Evolutionary conservation across 2,329 filamentous ascomycete genomes (phyloP).

Genomic region (Aspergillus tanneri): DNA sequence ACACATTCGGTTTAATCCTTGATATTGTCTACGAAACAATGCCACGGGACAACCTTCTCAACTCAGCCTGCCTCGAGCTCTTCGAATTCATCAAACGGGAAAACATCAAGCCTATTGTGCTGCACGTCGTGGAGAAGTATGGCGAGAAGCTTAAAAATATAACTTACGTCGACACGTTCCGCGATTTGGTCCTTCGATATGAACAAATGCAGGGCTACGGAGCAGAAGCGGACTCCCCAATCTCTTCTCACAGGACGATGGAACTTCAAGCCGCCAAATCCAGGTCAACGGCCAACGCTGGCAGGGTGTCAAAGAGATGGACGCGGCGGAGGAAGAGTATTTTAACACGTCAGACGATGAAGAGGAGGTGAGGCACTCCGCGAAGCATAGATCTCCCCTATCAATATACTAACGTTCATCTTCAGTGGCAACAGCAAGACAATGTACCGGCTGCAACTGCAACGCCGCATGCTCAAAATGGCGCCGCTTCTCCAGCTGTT

Average conservation of each 20-base stretch:
- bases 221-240: conserved; percentile 59
- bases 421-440: conserved; percentile 34
- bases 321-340: conserved; percentile 86
- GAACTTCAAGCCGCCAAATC: conserved; percentile 48
- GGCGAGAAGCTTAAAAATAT: conserved; percentile 73
- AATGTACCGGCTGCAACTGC: conserved; percentile 39
- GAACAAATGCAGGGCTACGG: conserved; percentile 74
- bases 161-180: conserved; percentile 82
- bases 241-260: conserved; percentile 71
- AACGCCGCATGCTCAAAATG: conserved; percentile 52
- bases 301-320: conserved; percentile 75
- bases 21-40: conserved; percentile 81
- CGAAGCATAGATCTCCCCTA: not conserved
- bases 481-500: conserved; percentile 56
- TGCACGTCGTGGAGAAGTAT: conserved; percentile 80
- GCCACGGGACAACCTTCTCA: conserved; percentile 88
- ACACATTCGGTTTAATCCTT: conserved; percentile 79
- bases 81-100: conserved; percentile 89
- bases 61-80: conserved; percentile 89
- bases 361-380: conserved; percentile 55
- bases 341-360: conserved; percentile 88
- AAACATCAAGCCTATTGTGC: conserved; percentile 74
- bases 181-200: conserved; percentile 70
- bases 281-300: conserved; percentile 61
- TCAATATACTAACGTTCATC: conserved; percentile 11